These are phyloP conservation scores for Dendrothele bispora DNA, from an alignment of 768 basidiomycete genomes.

Conservation along the genomic window DNA sequence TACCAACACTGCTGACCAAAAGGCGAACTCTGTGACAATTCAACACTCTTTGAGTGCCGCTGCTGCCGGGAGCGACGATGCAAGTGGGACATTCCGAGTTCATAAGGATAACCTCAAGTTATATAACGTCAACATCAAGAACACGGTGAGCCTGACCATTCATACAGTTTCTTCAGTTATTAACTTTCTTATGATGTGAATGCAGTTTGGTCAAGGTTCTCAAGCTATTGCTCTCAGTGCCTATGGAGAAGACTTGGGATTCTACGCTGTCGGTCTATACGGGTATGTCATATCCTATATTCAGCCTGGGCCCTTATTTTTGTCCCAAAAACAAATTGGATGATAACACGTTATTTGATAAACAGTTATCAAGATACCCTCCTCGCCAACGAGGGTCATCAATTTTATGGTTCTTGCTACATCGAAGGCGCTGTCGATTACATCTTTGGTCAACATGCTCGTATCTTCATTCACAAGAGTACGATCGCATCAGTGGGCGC, in stretches of 20 bases:
- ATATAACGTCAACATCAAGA: slow-evolving; percentile 31
- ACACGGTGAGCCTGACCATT: slow-evolving; percentile 17
- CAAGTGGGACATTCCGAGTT: slow-evolving; percentile 28
- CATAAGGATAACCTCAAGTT: slow-evolving; percentile 29
- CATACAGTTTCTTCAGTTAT: background rate
- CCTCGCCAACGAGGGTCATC: slow-evolving; percentile 18
- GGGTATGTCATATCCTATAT: slow-evolving; percentile 13
- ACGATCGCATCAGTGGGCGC: slow-evolving; percentile 22
- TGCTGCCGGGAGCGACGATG: slow-evolving; percentile 4
- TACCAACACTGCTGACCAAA: background rate
- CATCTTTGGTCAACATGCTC: slow-evolving; percentile 23
- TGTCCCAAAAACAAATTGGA: too few species aligned
- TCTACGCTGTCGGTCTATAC: slow-evolving; percentile 24
- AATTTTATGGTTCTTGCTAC: slow-evolving; percentile 21
- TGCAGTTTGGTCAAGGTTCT: slow-evolving; percentile 22
- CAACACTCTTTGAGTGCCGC: background rate
- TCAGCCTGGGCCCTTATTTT: too few species aligned
- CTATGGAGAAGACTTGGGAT: slow-evolving; percentile 24
- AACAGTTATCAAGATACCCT: slow-evolving; percentile 19
- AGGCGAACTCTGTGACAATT: slow-evolving; percentile 5
- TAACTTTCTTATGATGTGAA: too few species aligned
- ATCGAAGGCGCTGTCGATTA: slow-evolving; percentile 25
- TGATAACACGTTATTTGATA: too few species aligned
- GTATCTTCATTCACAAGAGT: slow-evolving; percentile 20
- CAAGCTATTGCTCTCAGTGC: slow-evolving; percentile 28